Evolutionary conservation across 768 basidiomycete species (phyloP).

Genomic region (Albatrellus ellisii): DNA sequence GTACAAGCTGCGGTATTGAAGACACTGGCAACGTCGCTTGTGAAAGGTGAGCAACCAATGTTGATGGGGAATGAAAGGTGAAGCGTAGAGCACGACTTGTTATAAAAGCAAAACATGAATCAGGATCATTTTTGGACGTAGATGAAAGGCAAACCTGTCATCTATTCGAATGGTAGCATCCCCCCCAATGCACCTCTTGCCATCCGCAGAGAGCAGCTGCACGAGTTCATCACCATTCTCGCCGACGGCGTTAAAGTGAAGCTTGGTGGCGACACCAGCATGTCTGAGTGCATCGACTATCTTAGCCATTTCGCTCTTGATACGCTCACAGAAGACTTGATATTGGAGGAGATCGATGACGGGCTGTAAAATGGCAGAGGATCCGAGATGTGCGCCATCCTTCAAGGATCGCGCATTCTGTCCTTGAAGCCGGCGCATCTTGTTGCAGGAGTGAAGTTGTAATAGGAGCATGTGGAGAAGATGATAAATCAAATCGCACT

Average conservation of each 20-base stretch:
- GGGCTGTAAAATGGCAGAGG: conserved; percentile 49
- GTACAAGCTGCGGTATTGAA: conserved; percentile 63
- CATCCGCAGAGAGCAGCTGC: conserved; percentile 29
- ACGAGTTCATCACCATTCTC: conserved; percentile 53
- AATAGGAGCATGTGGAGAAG: conserved; percentile 52
- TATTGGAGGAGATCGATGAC: conserved; percentile 75
- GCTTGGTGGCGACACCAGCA: conserved; percentile 41
- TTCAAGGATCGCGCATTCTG: conserved; percentile 15
- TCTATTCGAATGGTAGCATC: conserved; percentile 62
- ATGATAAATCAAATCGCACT: conserved; percentile 59
- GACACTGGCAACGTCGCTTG: conserved; percentile 66
- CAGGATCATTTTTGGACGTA: not conserved
- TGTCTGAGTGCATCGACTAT: conserved; percentile 33
- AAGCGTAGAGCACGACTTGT: conserved; percentile 60
- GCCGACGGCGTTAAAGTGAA: conserved; percentile 52
- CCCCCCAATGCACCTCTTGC: conserved; percentile 41
- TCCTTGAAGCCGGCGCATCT: conserved; percentile 25
- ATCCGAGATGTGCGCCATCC: conserved; percentile 13
- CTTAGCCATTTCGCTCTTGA: conserved; percentile 43
- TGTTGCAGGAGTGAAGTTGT: conserved; percentile 39
- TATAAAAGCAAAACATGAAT: not conserved
- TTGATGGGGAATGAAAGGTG: conserved; percentile 65
- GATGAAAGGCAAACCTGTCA: conserved; percentile 30
- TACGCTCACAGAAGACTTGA: conserved; percentile 52
- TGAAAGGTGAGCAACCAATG: conserved; percentile 63